Conservation (phyloP, 2,329 filamentous ascomycete species). For the Pseudocercospora fuligena region DNA sequence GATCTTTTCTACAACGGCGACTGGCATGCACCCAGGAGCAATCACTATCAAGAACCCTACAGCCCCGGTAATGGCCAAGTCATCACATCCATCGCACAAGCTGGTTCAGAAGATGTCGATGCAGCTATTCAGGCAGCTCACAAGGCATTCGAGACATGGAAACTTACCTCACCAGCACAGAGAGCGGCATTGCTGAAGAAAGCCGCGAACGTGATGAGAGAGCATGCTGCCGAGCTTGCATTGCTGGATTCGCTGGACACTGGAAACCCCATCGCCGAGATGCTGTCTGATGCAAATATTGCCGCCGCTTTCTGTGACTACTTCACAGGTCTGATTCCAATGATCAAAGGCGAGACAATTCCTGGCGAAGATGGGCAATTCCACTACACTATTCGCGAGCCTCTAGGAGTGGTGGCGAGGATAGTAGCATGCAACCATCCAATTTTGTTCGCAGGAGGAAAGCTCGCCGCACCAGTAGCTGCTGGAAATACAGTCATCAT, state of each 20-base stretch:
- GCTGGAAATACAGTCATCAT: constrained; percentile 45
- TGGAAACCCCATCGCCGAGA: constrained; percentile 35
- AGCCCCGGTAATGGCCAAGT: constrained; percentile 35
- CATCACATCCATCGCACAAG: constrained; percentile 32
- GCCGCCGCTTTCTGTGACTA: constrained; percentile 32
- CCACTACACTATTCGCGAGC: constrained; percentile 49
- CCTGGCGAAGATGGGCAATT: constrained; percentile 28
- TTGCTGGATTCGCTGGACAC: constrained; percentile 30
- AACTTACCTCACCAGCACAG: constrained; percentile 21
- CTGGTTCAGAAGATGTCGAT: constrained; percentile 30
- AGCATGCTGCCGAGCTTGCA: constrained; percentile 26
- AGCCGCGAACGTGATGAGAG: constrained; percentile 26
- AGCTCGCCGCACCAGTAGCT: constrained; percentile 43
- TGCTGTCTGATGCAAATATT: constrained; percentile 33
- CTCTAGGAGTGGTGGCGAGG: constrained; percentile 62
- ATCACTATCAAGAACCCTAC: constrained; percentile 32
- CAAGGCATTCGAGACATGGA: constrained; percentile 29
- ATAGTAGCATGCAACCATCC: constrained; percentile 66
- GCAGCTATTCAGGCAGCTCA: constrained; percentile 34
- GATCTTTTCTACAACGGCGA: constrained; percentile 33
- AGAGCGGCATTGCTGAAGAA: constrained; percentile 54
- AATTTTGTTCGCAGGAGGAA: constrained; percentile 61
- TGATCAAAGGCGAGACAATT: constrained; percentile 36
- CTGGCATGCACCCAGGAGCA: constrained; percentile 30
- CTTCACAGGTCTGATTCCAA: constrained; percentile 36